phyloP scores from a whole-genome alignment of 805 yeast species.

The Saturnispora mendoncae region DNA sequence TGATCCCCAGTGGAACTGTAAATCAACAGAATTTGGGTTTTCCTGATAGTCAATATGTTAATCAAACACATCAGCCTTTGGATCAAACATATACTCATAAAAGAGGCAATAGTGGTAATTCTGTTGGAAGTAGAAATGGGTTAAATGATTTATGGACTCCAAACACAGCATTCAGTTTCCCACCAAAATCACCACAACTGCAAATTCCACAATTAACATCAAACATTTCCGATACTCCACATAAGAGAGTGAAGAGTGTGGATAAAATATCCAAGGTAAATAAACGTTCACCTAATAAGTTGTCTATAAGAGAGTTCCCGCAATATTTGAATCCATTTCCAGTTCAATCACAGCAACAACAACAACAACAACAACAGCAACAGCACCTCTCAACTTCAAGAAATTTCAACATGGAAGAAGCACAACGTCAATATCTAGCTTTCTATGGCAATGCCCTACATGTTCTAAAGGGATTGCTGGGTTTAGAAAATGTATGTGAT shows the following conservation, averaged over 20 bases:
- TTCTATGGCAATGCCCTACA: conserved; percentile 6
- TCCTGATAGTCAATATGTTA: not conserved
- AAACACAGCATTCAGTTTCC: conserved; percentile 2
- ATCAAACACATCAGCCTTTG: not conserved
- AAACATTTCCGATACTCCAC: too few species aligned
- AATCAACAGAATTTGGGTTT: not conserved
- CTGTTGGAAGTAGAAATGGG: not conserved
- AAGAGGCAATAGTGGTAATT: not conserved
- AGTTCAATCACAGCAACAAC: too few species aligned
- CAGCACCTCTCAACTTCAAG: not conserved
- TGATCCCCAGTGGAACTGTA: not conserved
- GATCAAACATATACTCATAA: not conserved
- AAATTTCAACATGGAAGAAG: not conserved
- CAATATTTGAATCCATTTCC: not conserved
- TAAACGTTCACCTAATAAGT: not conserved
- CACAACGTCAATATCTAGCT: not conserved
- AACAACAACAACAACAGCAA: too few species aligned
- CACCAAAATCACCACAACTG: not conserved
- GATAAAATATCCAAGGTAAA: not conserved
- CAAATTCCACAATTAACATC: not conserved
- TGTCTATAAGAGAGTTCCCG: not conserved
- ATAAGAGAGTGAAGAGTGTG: not conserved
- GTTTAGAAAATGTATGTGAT: not conserved
- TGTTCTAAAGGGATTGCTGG: conserved; percentile 4
- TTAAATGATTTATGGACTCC: conserved; percentile 5